These are phyloP conservation scores for Camellia sinensis DNA, from an alignment of 148 eudicot genomes.

Conservation along the genomic window DNA sequence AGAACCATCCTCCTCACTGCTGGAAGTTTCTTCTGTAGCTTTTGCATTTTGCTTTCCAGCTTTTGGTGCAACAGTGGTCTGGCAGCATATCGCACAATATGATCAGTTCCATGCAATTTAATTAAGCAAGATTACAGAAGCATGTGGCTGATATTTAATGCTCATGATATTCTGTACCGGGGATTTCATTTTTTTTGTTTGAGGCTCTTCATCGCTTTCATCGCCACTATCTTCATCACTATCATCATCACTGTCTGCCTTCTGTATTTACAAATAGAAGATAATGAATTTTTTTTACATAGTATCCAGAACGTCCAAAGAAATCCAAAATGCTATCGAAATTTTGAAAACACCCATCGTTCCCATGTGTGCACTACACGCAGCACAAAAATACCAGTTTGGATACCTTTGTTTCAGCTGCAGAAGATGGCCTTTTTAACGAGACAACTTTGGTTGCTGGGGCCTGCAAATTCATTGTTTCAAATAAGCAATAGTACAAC, in stretches of 20 bases:
- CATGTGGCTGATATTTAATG: neutral
- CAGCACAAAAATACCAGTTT: neutral
- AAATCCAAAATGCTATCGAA: too few species aligned
- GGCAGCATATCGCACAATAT: neutral
- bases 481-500: neutral
- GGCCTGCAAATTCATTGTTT: neutral
- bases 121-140: neutral
- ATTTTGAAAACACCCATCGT: too few species aligned
- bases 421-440: slow-evolving; percentile 4
- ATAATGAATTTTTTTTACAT: too few species aligned
- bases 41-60: neutral
- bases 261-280: neutral
- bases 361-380: neutral
- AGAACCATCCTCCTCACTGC: slow-evolving; percentile 28
- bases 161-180: neutral
- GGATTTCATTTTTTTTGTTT: slow-evolving; percentile 27
- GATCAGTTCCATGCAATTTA: neutral
- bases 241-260: slow-evolving; percentile 30
- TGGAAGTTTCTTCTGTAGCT: neutral
- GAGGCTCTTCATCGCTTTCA: slow-evolving; percentile 43
- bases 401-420: neutral
- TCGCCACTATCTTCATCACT: slow-evolving; percentile 23
- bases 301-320: too few species aligned
- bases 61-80: slow-evolving; percentile 8
- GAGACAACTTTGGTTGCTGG: slow-evolving; percentile 2